Evolutionary conservation across 495 filamentous ascomycete genomes (phyloP).

Genomic region (Corynascus novoguineensis): DNA sequence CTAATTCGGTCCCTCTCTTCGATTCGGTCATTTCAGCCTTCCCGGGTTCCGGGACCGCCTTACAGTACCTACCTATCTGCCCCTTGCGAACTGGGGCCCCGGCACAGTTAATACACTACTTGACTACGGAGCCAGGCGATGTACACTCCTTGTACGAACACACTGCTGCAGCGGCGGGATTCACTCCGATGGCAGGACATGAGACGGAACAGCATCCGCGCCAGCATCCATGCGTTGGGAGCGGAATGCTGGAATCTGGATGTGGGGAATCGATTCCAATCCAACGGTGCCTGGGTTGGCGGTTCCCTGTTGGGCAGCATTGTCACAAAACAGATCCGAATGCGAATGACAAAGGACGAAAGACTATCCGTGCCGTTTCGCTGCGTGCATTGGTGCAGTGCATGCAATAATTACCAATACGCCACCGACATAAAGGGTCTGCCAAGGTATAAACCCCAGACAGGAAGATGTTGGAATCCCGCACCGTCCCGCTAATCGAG

Average conservation of each 20-base stretch:
- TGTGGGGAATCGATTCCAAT: background rate
- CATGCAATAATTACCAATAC: background rate
- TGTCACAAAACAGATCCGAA: background rate
- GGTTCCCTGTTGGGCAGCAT: background rate
- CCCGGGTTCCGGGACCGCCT: no score
- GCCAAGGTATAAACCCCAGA: background rate
- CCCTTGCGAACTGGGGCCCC: no score
- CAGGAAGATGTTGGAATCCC: background rate
- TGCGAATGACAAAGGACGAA: background rate
- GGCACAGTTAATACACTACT: no score
- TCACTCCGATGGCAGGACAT: no score
- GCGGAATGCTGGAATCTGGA: background rate
- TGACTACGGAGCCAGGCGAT: no score
- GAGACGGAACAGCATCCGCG: no score
- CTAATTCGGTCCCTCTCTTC: no score
- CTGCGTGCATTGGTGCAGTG: background rate
- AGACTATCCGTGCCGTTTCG: no score
- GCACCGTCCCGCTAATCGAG: background rate
- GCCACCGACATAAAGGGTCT: background rate
- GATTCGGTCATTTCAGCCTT: no score
- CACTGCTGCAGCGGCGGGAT: no score
- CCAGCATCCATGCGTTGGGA: background rate
- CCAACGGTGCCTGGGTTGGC: background rate
- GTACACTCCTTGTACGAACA: no score
- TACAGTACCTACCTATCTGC: no score